These are phyloP conservation scores for Penicillium herquei DNA, from an alignment of 495 filamentous ascomycete species.

Conservation along the genomic window DNA sequence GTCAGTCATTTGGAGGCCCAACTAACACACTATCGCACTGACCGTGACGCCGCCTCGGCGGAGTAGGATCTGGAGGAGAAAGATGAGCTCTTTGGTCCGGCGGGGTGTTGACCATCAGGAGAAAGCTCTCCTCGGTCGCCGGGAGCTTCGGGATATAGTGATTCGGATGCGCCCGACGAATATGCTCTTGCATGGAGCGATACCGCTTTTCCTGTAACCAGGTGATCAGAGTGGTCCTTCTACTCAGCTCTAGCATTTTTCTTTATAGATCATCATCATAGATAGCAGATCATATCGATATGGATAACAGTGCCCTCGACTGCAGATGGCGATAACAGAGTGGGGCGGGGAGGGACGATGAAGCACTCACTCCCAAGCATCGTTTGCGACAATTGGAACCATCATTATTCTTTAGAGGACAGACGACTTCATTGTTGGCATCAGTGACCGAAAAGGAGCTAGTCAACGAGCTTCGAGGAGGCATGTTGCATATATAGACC, in stretches of 20 bases:
- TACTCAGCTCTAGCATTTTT: neutral
- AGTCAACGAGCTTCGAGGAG: conserved; percentile 81
- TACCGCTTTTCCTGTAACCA: conserved; percentile 83
- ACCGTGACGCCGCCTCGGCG: conserved; percentile 39
- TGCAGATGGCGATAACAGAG: conserved; percentile 13
- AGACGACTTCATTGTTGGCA: conserved; percentile 93
- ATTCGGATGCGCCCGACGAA: conserved; percentile 94
- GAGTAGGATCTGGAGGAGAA: conserved; percentile 55
- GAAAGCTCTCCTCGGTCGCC: conserved; percentile 97
- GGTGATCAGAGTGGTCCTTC: conserved; percentile 21
- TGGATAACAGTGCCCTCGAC: neutral
- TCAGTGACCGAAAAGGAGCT: conserved; percentile 91
- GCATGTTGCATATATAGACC: conserved; percentile 60
- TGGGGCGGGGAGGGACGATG: conserved; percentile 11
- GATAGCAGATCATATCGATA: neutral
- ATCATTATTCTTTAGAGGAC: conserved; percentile 93
- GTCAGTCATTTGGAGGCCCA: conserved; percentile 25
- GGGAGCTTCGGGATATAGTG: conserved; percentile 98
- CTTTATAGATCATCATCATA: neutral
- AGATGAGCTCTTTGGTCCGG: conserved; percentile 67
- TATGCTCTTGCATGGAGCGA: conserved; percentile 99
- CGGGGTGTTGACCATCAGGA: conserved; percentile 88
- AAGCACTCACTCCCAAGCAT: conserved; percentile 86
- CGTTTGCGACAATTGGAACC: conserved; percentile 96
- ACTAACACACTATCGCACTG: conserved; percentile 6